Evolutionary conservation across 306 rosid genomes (phyloP).

Genomic region (Rubus parviflorus): DNA sequence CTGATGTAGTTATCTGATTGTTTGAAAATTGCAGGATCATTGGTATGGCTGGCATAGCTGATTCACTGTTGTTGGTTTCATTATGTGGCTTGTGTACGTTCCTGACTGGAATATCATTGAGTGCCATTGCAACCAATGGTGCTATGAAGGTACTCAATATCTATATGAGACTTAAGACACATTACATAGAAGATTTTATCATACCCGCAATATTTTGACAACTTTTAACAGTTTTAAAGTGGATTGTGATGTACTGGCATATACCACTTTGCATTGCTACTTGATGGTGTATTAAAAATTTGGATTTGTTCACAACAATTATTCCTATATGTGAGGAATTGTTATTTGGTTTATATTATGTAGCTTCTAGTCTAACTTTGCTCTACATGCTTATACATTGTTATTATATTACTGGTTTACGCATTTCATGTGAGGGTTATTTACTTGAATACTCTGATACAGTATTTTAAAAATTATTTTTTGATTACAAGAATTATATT

Average conservation of each 20-base stretch:
- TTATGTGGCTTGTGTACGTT: conserved; percentile 92
- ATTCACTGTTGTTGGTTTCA: conserved; percentile 68
- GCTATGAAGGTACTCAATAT: conserved; percentile 86
- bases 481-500: background rate
- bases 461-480: background rate
- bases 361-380: background rate
- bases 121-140: conserved; percentile 99
- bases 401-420: background rate
- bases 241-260: background rate
- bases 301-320: background rate
- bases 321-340: background rate
- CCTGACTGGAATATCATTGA: conserved; percentile 87
- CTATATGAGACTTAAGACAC: background rate
- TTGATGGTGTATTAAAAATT: background rate
- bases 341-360: conserved; percentile 4
- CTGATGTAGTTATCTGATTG: conserved; percentile 19
- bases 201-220: no score
- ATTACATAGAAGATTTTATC: background rate
- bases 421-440: background rate
- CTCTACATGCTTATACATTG: background rate
- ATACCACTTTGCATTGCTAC: background rate
- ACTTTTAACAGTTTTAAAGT: background rate
- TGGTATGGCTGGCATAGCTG: conserved; percentile 97
- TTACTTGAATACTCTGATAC: background rate
- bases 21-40: conserved; percentile 74